These are phyloP conservation scores for Plantago lanceolata DNA, from an alignment of 305 asterid species.

Conservation along the genomic window DNA sequence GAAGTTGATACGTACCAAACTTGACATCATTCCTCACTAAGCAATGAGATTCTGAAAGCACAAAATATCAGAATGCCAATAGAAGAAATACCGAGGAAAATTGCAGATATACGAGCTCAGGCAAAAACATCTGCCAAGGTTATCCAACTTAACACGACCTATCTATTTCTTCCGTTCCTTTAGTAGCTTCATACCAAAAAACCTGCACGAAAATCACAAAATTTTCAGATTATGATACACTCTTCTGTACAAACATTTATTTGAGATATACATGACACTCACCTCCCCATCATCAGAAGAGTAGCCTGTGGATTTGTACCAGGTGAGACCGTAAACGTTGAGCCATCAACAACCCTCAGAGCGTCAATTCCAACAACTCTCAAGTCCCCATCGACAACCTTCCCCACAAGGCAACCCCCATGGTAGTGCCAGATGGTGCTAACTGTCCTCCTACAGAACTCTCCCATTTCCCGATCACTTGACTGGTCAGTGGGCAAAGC, in stretches of 20 bases:
- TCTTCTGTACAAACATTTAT: not conserved
- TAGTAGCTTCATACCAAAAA: conserved; percentile 47
- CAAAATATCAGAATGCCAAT: not conserved
- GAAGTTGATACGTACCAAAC: not conserved
- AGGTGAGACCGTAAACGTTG: conserved; percentile 60
- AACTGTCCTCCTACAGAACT: conserved; percentile 71
- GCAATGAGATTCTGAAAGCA: not conserved
- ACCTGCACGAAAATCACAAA: conserved; percentile 38
- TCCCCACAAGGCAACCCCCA: conserved; percentile 82
- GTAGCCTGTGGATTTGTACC: conserved; percentile 98
- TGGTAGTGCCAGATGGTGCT: conserved; percentile 96
- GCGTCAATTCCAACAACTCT: conserved; percentile 54
- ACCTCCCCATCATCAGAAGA: conserved; percentile 90
- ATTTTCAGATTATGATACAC: not conserved
- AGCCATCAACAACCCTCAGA: conserved; percentile 80
- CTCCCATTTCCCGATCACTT: conserved; percentile 45
- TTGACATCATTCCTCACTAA: not conserved
- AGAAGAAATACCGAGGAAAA: not conserved
- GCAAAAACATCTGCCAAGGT: not conserved
- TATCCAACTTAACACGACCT: not conserved
- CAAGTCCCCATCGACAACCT: conserved; percentile 60
- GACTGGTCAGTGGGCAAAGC: conserved; percentile 57
- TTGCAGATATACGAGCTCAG: not conserved
- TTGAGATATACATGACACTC: not conserved
- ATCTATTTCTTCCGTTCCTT: conserved; percentile 36